These are phyloP conservation scores for Penicillium sp. DNA, from an alignment of 2,329 filamentous ascomycete genomes.

Conservation along the genomic window DNA sequence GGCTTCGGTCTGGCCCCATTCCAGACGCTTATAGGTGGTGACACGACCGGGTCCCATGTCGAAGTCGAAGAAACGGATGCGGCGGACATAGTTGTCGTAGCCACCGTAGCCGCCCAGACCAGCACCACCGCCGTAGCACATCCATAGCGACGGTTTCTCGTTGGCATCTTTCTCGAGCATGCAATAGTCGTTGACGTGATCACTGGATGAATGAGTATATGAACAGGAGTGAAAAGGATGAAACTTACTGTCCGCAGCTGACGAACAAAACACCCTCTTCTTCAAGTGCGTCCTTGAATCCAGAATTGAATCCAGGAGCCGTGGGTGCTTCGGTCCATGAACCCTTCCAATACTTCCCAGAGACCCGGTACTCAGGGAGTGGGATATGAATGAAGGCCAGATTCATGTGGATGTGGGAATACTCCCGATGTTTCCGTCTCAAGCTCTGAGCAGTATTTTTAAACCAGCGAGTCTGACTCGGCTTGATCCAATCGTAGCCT, in stretches of 20 bases:
- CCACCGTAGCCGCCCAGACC: slow-evolving; percentile 95
- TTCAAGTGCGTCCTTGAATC: slow-evolving; percentile 85
- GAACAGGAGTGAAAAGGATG: background rate
- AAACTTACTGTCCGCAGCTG: slow-evolving; percentile 77
- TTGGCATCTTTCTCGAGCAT: slow-evolving; percentile 56
- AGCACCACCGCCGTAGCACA: slow-evolving; percentile 91
- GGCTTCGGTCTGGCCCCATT: slow-evolving; percentile 53
- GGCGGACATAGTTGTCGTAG: slow-evolving; percentile 76
- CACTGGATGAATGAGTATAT: slow-evolving; percentile 47
- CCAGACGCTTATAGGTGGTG: slow-evolving; percentile 84
- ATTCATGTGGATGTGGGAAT: slow-evolving; percentile 89
- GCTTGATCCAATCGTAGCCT: slow-evolving; percentile 98
- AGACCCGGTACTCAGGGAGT: slow-evolving; percentile 73
- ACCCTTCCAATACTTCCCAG: slow-evolving; percentile 58
- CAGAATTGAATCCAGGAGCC: slow-evolving; percentile 80
- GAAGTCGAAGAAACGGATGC: slow-evolving; percentile 83
- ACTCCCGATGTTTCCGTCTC: slow-evolving; percentile 72
- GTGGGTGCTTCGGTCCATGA: slow-evolving; percentile 77
- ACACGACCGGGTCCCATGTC: slow-evolving; percentile 88
- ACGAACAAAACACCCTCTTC: slow-evolving; percentile 81
- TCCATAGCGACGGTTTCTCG: slow-evolving; percentile 72
- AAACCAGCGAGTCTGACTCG: slow-evolving; percentile 93
- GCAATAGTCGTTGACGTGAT: slow-evolving; percentile 97
- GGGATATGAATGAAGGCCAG: slow-evolving; percentile 97
- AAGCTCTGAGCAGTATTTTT: slow-evolving; percentile 66